A percentile compares a stretch with the other conserved stretches of the same genome.
Evolutionary conservation across 2,329 filamentous ascomycete species (phyloP).

Genomic region (Neurospora sp.): DNA sequence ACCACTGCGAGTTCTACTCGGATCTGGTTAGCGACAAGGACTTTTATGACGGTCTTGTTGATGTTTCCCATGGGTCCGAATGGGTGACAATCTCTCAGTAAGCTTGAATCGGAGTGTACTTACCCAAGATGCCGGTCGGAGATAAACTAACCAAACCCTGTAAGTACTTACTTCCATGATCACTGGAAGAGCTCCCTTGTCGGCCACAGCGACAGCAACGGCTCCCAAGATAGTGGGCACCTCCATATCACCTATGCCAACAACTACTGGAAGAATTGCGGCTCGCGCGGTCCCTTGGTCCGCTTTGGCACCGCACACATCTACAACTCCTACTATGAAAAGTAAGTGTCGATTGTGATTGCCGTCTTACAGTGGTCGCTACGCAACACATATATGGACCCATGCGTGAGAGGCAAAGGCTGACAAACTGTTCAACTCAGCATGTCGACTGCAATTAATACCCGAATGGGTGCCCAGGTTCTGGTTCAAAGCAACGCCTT

Average conservation of each 20-base stretch:
- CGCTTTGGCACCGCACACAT: constrained; percentile 58
- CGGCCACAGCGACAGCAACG: constrained; percentile 51
- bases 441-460: constrained; percentile 42
- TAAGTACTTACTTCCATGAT: constrained; percentile 31
- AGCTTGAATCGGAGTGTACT: constrained; percentile 26
- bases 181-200: constrained; percentile 45
- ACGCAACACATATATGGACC: no score
- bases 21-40: constrained; percentile 54
- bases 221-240: constrained; percentile 48
- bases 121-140: constrained; percentile 32
- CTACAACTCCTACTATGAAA: constrained; percentile 19
- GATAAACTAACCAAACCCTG: constrained; percentile 30
- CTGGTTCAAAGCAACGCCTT: constrained; percentile 48
- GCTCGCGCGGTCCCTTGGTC: constrained; percentile 52
- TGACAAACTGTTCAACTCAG: constrained; percentile 32
- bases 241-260: constrained; percentile 56
- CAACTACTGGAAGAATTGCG: constrained; percentile 57
- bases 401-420: neutral
- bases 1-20: constrained; percentile 56
- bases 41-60: constrained; percentile 59
- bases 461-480: constrained; percentile 46
- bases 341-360: neutral
- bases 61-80: constrained; percentile 53
- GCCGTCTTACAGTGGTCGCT: neutral
- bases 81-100: constrained; percentile 42